These are phyloP conservation scores for Cokeromyces recurvatus DNA, from an alignment of 371 early-diverging fungal species.

Conservation along the genomic window DNA sequence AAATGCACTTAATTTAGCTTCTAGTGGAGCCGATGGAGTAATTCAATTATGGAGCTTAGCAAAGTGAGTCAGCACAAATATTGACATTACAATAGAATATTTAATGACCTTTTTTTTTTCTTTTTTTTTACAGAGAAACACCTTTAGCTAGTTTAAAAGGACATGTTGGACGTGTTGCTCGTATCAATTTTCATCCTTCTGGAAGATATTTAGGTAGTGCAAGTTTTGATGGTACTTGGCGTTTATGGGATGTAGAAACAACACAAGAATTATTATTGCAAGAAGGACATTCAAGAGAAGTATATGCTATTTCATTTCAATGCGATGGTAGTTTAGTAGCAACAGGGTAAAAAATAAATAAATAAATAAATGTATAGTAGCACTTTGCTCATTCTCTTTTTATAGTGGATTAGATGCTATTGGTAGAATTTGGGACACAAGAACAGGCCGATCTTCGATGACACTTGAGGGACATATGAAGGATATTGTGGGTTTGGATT, in stretches of 20 bases:
- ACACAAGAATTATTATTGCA: constrained; percentile 78
- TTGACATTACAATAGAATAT: too few relatives aligned
- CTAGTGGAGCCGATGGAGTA: constrained; percentile 73
- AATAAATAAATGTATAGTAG: too few relatives aligned
- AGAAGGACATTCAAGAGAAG: constrained; percentile 91
- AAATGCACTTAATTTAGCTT: constrained; percentile 71
- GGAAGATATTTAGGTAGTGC: constrained; percentile 87
- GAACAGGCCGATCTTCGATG: constrained; percentile 88
- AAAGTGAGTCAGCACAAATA: constrained; percentile 33
- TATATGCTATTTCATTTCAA: constrained; percentile 89
- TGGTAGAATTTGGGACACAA: constrained; percentile 94
- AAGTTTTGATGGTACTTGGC: constrained; percentile 90
- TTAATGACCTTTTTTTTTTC: neutral
- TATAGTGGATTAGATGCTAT: constrained; percentile 81
- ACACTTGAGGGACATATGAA: constrained; percentile 89
- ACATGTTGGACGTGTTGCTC: constrained; percentile 80
- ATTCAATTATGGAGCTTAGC: constrained; percentile 82
- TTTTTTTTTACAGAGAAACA: constrained; percentile 49
- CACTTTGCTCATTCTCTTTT: too few relatives aligned
- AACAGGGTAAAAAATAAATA: constrained; percentile 63
- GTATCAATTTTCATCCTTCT: constrained; percentile 88
- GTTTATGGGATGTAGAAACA: constrained; percentile 89
- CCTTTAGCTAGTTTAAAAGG: constrained; percentile 80
- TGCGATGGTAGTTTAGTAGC: constrained; percentile 88
- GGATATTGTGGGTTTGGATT: constrained; percentile 84